Evolutionary conservation across 495 filamentous ascomycete genomes (phyloP), one percentile per base, ranked within the genome.

Genomic region (Aspergillus coremiiformis): DNA sequence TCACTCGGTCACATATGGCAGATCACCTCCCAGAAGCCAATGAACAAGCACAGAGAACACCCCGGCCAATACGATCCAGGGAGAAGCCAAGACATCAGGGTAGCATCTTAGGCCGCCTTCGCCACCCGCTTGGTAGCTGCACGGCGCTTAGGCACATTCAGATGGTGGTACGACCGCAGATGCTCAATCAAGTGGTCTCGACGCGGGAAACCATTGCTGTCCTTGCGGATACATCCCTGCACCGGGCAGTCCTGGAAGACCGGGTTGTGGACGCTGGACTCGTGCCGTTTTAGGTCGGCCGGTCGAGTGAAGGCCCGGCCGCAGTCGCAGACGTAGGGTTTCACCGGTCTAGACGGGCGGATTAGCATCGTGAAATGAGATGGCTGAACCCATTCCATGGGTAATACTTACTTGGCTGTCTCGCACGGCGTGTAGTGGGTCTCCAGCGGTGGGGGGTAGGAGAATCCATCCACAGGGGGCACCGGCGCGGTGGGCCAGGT

Each of bases 121-220:
- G 59, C 51, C n/a, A 56, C 58, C 27, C 66, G 63, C 65, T 68
- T 68, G 50, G 63, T 56, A 12, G 58, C 54, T 5, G 32, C 32
- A 14, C 64, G 58, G 3, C 70, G 70, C 63, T 77, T 77, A 5
- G 73, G 75, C n/a, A 78, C 65, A 43, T 72, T 67, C 33, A 75
- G 60, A 35, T 77, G 72, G 67, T 94, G 91, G 9, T 89, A 89
- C 4, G 87, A 82, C 22, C 89, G 81, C 19, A 91, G 66, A 63
- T 96, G 91, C 68, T 96, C 91, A 55, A 87, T 84, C 3, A 94
- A 76, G 56, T 96, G 95, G 67, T 95, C 91, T 49, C 84, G 81
- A 1, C 91, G 81, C 14, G 87, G 85, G 64, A 96, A 96, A 1
- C 88, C 89, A 56, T 85, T 80, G 60, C 79, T 82, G 0, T 77